Percentiles rank a stretch among this genome's conserved stretches.
These are phyloP conservation scores for Discostella stelligera DNA, from an alignment of 352 stramenopile genomes.

Conservation along the genomic window DNA sequence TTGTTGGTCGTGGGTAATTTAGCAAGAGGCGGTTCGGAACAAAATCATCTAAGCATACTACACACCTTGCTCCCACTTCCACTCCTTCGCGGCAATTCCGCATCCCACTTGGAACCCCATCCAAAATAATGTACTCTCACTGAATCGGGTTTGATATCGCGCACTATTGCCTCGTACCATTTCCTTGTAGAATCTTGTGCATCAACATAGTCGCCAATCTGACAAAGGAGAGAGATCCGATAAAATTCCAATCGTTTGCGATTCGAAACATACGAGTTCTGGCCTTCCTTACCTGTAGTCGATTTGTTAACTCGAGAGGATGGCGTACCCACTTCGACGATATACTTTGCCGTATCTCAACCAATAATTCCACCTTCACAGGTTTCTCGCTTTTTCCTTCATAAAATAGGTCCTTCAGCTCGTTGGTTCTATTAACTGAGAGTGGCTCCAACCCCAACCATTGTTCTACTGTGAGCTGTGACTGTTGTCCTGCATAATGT, in stretches of 20 bases:
- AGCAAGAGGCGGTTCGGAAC: background rate
- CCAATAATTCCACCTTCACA: constrained; percentile 48
- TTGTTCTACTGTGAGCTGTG: constrained; percentile 46
- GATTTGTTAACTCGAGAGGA: constrained; percentile 63
- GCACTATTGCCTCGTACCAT: constrained; percentile 79
- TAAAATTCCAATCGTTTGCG: background rate
- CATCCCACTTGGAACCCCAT: constrained; percentile 76
- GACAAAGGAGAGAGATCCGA: constrained; percentile 11
- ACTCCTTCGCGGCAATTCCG: constrained; percentile 39
- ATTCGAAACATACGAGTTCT: background rate
- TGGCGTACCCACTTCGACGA: constrained; percentile 53
- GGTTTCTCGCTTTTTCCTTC: background rate
- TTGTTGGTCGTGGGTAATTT: background rate
- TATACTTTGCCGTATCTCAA: constrained; percentile 56
- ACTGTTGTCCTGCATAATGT: constrained; percentile 4
- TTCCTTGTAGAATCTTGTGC: constrained; percentile 73
- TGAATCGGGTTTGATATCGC: constrained; percentile 59
- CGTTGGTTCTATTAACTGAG: constrained; percentile 1
- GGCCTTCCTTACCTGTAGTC: constrained; percentile 34
- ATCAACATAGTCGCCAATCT: constrained; percentile 79
- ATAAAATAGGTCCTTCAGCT: background rate
- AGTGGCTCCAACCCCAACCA: constrained; percentile 50
- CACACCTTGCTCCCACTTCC: constrained; percentile 20
- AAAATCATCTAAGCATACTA: background rate
- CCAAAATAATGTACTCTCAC: constrained; percentile 80